Conservation (phyloP, 1,139 yeast genomes). For the Suhomyces bokatorum region DNA sequence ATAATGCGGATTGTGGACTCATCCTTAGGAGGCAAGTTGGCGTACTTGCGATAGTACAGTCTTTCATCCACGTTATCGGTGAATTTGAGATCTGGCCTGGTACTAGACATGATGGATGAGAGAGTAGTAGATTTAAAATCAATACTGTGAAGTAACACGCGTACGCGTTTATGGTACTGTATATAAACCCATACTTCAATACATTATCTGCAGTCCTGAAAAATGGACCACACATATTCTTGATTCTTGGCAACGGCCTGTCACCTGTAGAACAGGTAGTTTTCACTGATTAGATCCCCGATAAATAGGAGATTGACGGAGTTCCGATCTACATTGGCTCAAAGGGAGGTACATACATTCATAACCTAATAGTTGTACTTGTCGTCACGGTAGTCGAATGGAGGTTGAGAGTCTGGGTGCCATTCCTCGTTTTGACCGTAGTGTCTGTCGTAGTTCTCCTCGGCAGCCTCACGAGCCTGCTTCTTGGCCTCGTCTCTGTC, state of each 20-base stretch:
- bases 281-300: no score
- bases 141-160: no score
- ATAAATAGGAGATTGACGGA: no score
- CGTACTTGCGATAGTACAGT: constrained; percentile 61
- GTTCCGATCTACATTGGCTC: no score
- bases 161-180: background rate
- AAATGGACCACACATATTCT: no score
- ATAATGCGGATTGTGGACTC: constrained; percentile 59
- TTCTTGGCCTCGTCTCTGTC: constrained; percentile 27
- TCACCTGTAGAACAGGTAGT: background rate
- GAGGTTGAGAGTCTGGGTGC: constrained; percentile 31
- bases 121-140: no score
- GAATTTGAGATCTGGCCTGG: constrained; percentile 74
- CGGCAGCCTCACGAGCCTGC: constrained; percentile 27
- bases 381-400: constrained; percentile 28
- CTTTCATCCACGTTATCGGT: constrained; percentile 63
- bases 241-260: background rate
- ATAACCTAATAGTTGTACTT: constrained; percentile 18
- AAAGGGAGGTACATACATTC: background rate
- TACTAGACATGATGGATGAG: constrained; percentile 48
- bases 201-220: no score
- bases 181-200: no score
- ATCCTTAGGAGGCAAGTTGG: constrained; percentile 51
- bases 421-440: constrained; percentile 31
- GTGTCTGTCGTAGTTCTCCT: constrained; percentile 28